Percentiles rank a stretch among this genome's conserved stretches.
These are phyloP conservation scores for Kazachstania psychrophila DNA, from an alignment of 805 yeast species.

Conservation along the genomic window DNA sequence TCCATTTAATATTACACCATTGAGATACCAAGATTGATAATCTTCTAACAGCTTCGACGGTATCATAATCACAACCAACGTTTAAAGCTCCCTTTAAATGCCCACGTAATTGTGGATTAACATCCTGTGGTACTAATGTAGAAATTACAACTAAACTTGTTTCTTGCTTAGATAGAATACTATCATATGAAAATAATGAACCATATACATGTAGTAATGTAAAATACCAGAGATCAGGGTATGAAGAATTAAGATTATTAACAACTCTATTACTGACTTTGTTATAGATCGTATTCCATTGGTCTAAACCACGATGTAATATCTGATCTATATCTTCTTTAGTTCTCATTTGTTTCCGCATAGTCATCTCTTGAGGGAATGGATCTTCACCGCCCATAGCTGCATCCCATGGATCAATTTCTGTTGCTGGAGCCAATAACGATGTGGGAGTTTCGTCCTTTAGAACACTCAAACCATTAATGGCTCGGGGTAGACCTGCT, in stretches of 20 bases:
- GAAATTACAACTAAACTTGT: conserved; percentile 72
- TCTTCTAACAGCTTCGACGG: conserved; percentile 48
- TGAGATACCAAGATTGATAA: conserved; percentile 55
- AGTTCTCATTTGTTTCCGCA: conserved; percentile 7
- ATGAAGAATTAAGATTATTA: conserved; percentile 59
- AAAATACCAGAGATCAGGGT: conserved; percentile 77
- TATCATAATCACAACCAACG: conserved; percentile 60
- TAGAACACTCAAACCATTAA: conserved; percentile 63
- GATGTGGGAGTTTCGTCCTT: conserved; percentile 54
- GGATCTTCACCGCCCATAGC: conserved; percentile 14
- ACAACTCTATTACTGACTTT: conserved; percentile 63
- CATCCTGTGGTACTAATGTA: conserved; percentile 83
- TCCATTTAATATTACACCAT: conserved; percentile 69
- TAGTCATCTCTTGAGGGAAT: conserved; percentile 6
- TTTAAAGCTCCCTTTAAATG: conserved; percentile 81
- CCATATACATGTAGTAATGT: conserved; percentile 67
- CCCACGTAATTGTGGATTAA: conserved; percentile 85
- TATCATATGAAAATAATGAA: conserved; percentile 62
- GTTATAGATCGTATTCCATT: conserved; percentile 69
- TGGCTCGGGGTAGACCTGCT: conserved; percentile 76
- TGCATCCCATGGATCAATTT: conserved; percentile 23
- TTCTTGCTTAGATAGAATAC: conserved; percentile 53
- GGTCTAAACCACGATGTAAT: conserved; percentile 43
- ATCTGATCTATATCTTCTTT: conserved; percentile 7
- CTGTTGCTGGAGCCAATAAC: conserved; percentile 20